These are phyloP conservation scores for Halophytophthora polymorphica DNA, from an alignment of 352 stramenopile species.

Conservation along the genomic window DNA sequence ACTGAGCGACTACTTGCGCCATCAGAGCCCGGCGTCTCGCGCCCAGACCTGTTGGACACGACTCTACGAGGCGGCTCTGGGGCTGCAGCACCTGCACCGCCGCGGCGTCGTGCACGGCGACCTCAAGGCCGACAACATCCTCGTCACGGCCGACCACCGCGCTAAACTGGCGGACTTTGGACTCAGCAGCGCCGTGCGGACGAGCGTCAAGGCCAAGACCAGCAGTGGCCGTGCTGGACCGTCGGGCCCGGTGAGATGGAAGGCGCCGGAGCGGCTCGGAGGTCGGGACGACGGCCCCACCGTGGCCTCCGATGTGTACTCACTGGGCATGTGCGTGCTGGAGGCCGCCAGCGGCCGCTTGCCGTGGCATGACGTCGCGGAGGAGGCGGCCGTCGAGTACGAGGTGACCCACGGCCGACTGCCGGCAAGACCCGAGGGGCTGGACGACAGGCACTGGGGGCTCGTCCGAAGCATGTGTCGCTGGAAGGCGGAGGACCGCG, in stretches of 20 bases:
- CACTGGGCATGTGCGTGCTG: conserved; percentile 38
- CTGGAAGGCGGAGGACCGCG: conserved; percentile 17
- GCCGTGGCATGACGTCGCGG: conserved; percentile 21
- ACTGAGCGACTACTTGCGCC: conserved; percentile 23
- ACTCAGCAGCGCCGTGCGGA: conserved; percentile 14
- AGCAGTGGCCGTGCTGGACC: conserved; percentile 7
- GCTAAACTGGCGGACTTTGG: conserved; percentile 39
- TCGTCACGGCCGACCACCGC: conserved; percentile 44
- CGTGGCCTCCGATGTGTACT: conserved; percentile 35
- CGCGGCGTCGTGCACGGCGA: conserved; percentile 69
- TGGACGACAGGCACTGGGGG: conserved; percentile 26
- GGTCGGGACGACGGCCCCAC: conserved; percentile 14
- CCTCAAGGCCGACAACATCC: conserved; percentile 82
- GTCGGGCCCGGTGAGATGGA: conserved; percentile 29
- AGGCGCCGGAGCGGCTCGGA: conserved; percentile 26
- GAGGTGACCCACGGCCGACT: conserved; percentile 20
- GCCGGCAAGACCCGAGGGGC: conserved; percentile 8
- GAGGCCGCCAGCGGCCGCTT: conserved; percentile 29
- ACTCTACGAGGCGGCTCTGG: conserved; percentile 22
- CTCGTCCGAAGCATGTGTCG: conserved; percentile 24
- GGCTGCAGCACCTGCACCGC: conserved; percentile 27
- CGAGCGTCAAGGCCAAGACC: conserved; percentile 22
- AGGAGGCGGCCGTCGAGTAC: conserved; percentile 20
- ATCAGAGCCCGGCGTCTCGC: conserved; percentile 6
- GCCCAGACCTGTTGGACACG: conserved; percentile 16